A percentile compares a stretch with the other conserved stretches of the same genome.
These are phyloP conservation scores for Funneliformis caledonium DNA, from an alignment of 371 early-diverging fungal genomes.

Conservation along the genomic window DNA sequence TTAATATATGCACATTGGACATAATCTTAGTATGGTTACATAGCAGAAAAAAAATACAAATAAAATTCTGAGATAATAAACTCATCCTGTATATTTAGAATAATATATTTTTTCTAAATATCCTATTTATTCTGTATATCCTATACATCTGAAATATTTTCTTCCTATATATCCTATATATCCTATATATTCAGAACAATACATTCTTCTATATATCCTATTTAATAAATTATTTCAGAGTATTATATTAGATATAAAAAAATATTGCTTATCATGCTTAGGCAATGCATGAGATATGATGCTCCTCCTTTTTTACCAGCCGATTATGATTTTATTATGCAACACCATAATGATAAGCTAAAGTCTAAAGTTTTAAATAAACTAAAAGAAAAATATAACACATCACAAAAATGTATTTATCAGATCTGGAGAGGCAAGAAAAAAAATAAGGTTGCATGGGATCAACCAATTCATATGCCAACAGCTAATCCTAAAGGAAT, in stretches of 20 bases:
- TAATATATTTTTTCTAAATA: no score
- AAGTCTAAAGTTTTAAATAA: conserved; percentile 32
- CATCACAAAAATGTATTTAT: conserved; percentile 37
- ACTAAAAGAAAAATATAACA: conserved; percentile 23
- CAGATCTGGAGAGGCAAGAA: conserved; percentile 26
- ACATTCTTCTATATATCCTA: background rate
- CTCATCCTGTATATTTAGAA: no score
- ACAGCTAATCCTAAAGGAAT: no score
- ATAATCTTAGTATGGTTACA: no score
- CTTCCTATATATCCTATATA: background rate
- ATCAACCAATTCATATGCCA: conserved; percentile 11
- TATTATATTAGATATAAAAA: background rate
- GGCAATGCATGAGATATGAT: conserved; percentile 14
- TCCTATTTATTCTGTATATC: no score
- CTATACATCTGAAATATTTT: no score
- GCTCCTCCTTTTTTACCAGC: conserved; percentile 4
- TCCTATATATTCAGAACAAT: background rate
- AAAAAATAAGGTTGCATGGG: conserved; percentile 24
- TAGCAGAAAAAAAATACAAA: no score
- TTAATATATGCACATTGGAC: no score
- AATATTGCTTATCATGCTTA: conserved; percentile 6
- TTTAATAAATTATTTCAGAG: background rate
- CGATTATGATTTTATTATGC: conserved; percentile 31
- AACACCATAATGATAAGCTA: conserved; percentile 11
- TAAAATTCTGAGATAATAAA: no score